Evolutionary conservation across 257 asterid genomes (phyloP).

Genomic region (Solanum sparsipilum): DNA sequence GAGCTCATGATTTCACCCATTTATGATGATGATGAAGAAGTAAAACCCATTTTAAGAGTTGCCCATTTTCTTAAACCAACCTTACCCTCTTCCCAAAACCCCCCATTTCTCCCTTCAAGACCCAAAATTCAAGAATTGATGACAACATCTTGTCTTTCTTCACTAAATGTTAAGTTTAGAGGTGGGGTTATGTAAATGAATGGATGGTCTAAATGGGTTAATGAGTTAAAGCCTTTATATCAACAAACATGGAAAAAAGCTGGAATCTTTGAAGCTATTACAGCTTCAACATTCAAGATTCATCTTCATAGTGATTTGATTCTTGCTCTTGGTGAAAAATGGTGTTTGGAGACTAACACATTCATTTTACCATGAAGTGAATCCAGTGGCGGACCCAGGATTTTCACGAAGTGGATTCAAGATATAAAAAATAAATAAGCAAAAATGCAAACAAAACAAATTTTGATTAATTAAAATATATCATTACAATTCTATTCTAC

Average conservation of each 20-base stretch:
- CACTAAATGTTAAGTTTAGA: not conserved
- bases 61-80: conserved; percentile 22
- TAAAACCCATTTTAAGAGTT: not conserved
- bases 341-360: conserved; percentile 6
- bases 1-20: conserved; percentile 6
- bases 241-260: conserved; percentile 4
- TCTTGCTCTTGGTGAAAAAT: not conserved
- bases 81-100: not conserved
- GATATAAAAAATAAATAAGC: no score
- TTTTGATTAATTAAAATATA: no score
- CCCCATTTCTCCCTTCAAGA: not conserved
- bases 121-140: not conserved
- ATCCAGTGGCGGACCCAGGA: not conserved
- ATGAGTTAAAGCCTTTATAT: not conserved
- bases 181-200: not conserved
- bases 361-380: conserved; percentile 9
- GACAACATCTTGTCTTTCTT: not conserved
- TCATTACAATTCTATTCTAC: no score
- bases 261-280: conserved; percentile 4
- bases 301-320: not conserved
- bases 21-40: not conserved
- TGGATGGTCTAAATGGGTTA: conserved; percentile 8
- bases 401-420: no score
- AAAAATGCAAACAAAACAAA: no score
- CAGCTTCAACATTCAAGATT: not conserved